phyloP scores from a whole-genome alignment of 495 filamentous ascomycete species.

The Aspergillus diversus region DNA sequence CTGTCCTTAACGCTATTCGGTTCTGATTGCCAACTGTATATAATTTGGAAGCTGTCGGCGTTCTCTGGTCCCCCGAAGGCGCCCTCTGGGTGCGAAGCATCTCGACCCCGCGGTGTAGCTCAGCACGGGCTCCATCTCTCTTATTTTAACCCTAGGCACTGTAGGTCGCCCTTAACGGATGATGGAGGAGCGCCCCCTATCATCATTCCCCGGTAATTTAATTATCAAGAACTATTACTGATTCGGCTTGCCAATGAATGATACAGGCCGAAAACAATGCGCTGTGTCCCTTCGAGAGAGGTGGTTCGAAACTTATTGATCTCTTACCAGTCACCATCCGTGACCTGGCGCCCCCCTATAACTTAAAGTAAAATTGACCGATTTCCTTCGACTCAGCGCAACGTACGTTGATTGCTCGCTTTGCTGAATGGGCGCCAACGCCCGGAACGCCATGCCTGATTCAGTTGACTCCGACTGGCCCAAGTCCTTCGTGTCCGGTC shows the following conservation, averaged over 20 bases:
- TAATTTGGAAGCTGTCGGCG: background rate
- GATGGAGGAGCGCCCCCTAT: background rate
- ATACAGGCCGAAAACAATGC: constrained; percentile 37
- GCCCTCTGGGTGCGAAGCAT: constrained; percentile 17
- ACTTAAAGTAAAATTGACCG: constrained; percentile 17
- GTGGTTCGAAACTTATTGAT: constrained; percentile 27
- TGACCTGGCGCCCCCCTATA: constrained; percentile 30
- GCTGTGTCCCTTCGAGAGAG: constrained; percentile 30
- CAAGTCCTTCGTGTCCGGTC: constrained; percentile 32
- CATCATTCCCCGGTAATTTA: background rate
- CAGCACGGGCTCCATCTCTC: constrained; percentile 23
- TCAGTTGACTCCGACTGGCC: constrained; percentile 43
- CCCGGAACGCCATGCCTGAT: constrained; percentile 37
- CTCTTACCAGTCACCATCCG: constrained; percentile 22
- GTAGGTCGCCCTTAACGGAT: constrained; percentile 14
- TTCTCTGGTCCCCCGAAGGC: background rate
- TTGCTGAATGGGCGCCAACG: background rate
- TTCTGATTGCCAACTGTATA: background rate
- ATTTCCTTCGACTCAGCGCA: background rate
- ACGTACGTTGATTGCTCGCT: constrained; percentile 29
- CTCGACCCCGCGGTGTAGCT: constrained; percentile 21
- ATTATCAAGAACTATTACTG: constrained; percentile 3
- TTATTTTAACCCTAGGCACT: constrained; percentile 16
- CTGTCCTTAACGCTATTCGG: background rate
- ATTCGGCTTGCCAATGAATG: background rate